A percentile compares a stretch with the other conserved stretches of the same genome.
Conservation (phyloP, 2,329 filamentous ascomycete genomes). For the Xylariaceae sp. region DNA sequence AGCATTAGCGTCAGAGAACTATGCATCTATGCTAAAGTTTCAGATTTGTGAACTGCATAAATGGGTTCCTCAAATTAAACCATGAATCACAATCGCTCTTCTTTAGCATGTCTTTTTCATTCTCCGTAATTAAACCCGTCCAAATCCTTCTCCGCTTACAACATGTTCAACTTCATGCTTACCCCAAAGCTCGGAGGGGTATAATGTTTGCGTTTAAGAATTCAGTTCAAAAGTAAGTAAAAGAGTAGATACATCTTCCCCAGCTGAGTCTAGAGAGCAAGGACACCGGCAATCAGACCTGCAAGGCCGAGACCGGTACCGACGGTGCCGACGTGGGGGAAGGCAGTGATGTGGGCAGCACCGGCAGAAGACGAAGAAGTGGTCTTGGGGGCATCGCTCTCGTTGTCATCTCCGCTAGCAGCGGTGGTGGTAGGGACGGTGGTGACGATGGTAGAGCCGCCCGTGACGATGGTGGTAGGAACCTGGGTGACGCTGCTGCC, state of each 20-base stretch:
- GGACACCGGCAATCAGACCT: slow-evolving; percentile 44
- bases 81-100: no score
- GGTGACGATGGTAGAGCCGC: slow-evolving; percentile 25
- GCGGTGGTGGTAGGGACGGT: slow-evolving; percentile 27
- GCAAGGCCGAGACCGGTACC: slow-evolving; percentile 38
- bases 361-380: slow-evolving; percentile 27
- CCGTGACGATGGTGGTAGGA: slow-evolving; percentile 24
- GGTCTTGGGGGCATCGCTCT: background rate
- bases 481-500: slow-evolving; percentile 27
- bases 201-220: no score
- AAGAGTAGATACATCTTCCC: background rate
- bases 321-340: slow-evolving; percentile 27
- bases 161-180: background rate
- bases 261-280: slow-evolving; percentile 41
- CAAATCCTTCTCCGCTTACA: no score
- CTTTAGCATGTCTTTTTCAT: no score
- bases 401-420: slow-evolving; percentile 1
- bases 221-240: no score
- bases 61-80: no score
- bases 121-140: slow-evolving; percentile 4
- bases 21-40: no score
- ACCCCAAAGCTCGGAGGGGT: background rate
- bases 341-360: slow-evolving; percentile 31
- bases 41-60: no score
- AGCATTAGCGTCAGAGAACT: no score